These are phyloP conservation scores for Saussurea involucrata DNA, from an alignment of 129 eudicot genomes.

Conservation along the genomic window DNA sequence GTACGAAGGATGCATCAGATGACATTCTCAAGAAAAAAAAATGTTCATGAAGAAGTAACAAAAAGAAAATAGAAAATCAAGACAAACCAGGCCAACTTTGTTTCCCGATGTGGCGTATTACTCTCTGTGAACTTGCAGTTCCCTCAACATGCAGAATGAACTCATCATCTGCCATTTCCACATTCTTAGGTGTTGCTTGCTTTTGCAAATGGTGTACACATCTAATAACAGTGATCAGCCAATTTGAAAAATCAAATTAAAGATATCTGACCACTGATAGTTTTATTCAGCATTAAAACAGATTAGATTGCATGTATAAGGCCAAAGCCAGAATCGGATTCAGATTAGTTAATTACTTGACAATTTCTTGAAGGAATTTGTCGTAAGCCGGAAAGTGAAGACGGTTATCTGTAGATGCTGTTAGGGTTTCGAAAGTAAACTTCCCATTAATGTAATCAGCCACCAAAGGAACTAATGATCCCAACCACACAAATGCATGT, in stretches of 20 bases:
- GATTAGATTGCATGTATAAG: background rate
- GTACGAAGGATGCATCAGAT: background rate
- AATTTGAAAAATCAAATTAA: background rate
- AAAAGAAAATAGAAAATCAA: background rate
- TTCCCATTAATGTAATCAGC: conserved; percentile 67
- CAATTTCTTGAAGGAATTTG: conserved; percentile 60
- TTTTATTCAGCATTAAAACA: background rate
- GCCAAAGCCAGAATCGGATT: background rate
- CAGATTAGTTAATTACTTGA: conserved; percentile 39
- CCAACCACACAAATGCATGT: conserved; percentile 87
- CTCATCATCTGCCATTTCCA: conserved; percentile 71
- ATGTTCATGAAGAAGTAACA: background rate
- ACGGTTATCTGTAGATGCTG: conserved; percentile 60
- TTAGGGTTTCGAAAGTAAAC: conserved; percentile 77
- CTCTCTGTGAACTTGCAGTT: conserved; percentile 74
- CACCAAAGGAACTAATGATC: conserved; percentile 58
- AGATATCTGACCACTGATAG: background rate
- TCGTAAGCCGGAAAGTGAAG: conserved; percentile 85
- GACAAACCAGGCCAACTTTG: conserved; percentile 92
- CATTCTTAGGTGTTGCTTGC: conserved; percentile 64
- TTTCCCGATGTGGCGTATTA: conserved; percentile 90
- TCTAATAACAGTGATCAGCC: conserved; percentile 28
- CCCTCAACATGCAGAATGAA: conserved; percentile 92
- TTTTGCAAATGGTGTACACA: conserved; percentile 75
- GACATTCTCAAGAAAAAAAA: background rate